phyloP scores from a whole-genome alignment of 2,329 filamentous ascomycete genomes.

The Acrocalymma vagum region DNA sequence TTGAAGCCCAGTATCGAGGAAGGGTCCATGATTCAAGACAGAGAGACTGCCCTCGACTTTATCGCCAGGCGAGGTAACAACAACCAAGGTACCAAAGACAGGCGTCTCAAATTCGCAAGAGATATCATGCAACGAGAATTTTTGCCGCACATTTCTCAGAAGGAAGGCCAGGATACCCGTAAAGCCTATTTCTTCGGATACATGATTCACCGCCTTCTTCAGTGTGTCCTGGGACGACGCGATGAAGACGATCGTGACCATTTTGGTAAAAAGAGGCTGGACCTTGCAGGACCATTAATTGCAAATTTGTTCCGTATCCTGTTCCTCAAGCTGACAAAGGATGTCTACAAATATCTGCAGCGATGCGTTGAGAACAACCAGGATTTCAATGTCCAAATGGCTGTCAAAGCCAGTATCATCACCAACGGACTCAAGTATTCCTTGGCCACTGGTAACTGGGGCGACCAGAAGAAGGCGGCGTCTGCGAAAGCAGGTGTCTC shows the following conservation, averaged over 20 bases:
- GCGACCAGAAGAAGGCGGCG: constrained; percentile 97
- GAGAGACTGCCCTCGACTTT: constrained; percentile 91
- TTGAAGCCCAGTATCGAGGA: constrained; percentile 97
- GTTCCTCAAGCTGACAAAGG: constrained; percentile 88
- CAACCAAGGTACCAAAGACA: constrained; percentile 78
- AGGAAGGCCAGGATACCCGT: constrained; percentile 90
- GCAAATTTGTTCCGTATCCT: constrained; percentile 96
- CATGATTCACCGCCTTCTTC: constrained; percentile 96
- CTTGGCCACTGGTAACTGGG: constrained; percentile 97
- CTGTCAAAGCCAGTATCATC: constrained; percentile 88
- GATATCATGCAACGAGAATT: constrained; percentile 98
- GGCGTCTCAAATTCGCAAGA: constrained; percentile 89
- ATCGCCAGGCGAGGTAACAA: constrained; percentile 91
- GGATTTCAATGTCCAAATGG: constrained; percentile 89
- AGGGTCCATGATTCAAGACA: constrained; percentile 93
- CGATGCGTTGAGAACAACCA: constrained; percentile 88
- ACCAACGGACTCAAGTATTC: constrained; percentile 97
- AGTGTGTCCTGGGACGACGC: constrained; percentile 89
- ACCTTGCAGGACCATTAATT: constrained; percentile 91
- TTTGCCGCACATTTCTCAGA: constrained; percentile 94
- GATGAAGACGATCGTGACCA: constrained; percentile 98
- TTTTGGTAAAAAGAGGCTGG: constrained; percentile 97
- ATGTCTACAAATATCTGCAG: constrained; percentile 90
- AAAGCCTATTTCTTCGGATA: constrained; percentile 99
- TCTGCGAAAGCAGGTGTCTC: constrained; percentile 96